Evolutionary conservation across 306 rosid species (phyloP), one percentile per base, ranked within the genome.

Genomic region (Citrullus amarus): DNA sequence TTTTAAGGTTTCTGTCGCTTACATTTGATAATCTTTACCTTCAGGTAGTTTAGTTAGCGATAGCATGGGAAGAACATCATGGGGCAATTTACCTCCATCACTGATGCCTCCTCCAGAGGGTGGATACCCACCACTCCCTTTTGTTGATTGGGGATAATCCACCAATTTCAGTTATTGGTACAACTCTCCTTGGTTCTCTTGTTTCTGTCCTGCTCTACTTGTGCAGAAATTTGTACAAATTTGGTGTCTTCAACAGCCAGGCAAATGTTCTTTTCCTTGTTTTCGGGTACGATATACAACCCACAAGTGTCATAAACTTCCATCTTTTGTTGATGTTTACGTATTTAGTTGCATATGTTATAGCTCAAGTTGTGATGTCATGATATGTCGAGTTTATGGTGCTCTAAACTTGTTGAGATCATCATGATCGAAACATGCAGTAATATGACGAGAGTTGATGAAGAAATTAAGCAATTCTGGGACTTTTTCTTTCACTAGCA

Each of bases 1-100:
- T 32, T 32, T 43, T 43, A 10, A 43, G 10, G 48, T 43, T 6
- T 48, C 34, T 68, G 8, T 18, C 48, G 55, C 22, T 50, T 25
- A 39, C 39, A 3, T 30, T 54, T 48, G 20, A 16, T 68, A 68
- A 56, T 11, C 36, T 55, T 16, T 67, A 7, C n/a, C 77, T 18
- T 17, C 81, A 89, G 96, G 89, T 46, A 83, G 53, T 86, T 76
- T 80, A 76, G 84, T 86, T 6, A 69, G 76, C 80, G 88, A 87
- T 59, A 81, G 80, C 2, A 83, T 75, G 83, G 90, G 89, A 79
- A 68, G 39, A 43, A 43, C 84, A 75, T 63, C 91, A 15, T 87
- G 86, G 85, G 93, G 79, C 15, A 95, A 92, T 80, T 74, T 92
- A 62, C 98, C 97, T n/a, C 96, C 93, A 2, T 92, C 93, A 41